A percentile compares a stretch with the other conserved stretches of the same genome.
Evolutionary conservation across 768 basidiomycete genomes (phyloP).

Genomic region (Auricularia cornea): DNA sequence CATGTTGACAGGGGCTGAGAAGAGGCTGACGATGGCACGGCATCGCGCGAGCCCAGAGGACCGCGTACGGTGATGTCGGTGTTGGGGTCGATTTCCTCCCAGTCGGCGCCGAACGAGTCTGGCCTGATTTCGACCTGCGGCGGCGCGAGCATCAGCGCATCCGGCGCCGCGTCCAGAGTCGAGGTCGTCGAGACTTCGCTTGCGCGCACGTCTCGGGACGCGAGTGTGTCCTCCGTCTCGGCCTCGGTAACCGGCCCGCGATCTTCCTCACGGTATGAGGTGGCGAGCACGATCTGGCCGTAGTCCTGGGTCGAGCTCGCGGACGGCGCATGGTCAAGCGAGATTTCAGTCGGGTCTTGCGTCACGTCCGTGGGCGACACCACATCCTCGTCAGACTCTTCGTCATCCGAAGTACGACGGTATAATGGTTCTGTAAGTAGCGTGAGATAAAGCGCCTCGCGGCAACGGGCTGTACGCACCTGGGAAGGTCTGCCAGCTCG

Average conservation of each 20-base stretch:
- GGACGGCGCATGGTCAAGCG: not conserved
- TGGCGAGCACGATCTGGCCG: not conserved
- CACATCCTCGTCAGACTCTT: not conserved
- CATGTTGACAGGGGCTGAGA: not conserved
- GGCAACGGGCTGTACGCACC: not conserved
- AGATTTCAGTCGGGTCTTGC: not conserved
- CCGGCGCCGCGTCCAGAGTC: not conserved
- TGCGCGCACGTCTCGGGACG: not conserved
- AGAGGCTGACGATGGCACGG: not conserved
- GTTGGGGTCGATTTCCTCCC: not conserved
- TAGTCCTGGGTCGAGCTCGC: not conserved
- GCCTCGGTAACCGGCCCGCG: not conserved
- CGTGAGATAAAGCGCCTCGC: not conserved
- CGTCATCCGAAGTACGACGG: not conserved
- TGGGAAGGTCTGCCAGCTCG: slow-evolving; percentile 1
- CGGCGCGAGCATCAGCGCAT: slow-evolving; percentile 3
- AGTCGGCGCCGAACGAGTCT: not conserved
- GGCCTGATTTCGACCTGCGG: not conserved
- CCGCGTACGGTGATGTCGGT: not conserved
- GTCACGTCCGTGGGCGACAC: not conserved
- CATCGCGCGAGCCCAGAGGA: not conserved
- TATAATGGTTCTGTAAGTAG: not conserved
- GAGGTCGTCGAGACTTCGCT: not conserved
- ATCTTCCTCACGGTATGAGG: not conserved
- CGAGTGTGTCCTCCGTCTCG: not conserved